These are phyloP conservation scores for Infundibulicybe gibba DNA, from an alignment of 768 basidiomycete species.

Conservation along the genomic window DNA sequence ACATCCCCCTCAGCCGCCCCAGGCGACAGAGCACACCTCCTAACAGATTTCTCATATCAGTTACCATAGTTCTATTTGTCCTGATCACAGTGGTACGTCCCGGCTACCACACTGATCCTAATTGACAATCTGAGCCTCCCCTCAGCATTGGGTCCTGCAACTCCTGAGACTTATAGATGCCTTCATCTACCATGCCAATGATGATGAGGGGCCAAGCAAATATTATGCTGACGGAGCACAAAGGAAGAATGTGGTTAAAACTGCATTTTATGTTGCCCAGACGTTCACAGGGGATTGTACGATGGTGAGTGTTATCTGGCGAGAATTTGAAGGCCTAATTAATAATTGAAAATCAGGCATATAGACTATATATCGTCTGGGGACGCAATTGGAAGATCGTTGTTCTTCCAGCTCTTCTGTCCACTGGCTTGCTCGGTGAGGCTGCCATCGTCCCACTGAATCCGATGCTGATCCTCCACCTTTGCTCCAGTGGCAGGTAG, in stretches of 20 bases:
- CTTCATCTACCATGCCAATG: not conserved
- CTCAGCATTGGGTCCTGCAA: slow-evolving; percentile 5
- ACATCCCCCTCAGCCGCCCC: not conserved
- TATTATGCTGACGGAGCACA: not conserved
- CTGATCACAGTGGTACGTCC: slow-evolving; percentile 2
- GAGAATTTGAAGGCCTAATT: too few species aligned
- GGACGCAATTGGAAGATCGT: slow-evolving; percentile 1
- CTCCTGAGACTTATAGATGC: slow-evolving; percentile 3
- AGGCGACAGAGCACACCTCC: slow-evolving; percentile 1
- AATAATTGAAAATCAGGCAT: not conserved
- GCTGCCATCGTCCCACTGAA: too few species aligned
- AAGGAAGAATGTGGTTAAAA: slow-evolving; percentile 3
- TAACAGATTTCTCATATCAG: slow-evolving; percentile 2
- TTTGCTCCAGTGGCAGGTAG: too few species aligned
- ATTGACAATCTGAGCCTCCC: not conserved
- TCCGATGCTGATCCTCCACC: too few species aligned
- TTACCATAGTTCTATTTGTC: not conserved
- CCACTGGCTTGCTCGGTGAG: slow-evolving; percentile 3
- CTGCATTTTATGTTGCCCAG: slow-evolving; percentile 4
- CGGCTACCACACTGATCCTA: not conserved
- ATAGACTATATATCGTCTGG: slow-evolving; percentile 4
- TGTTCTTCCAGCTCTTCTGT: not conserved
- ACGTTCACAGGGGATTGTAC: slow-evolving; percentile 2
- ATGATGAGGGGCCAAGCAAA: not conserved
- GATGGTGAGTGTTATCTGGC: not conserved